Conservation (phyloP, 495 filamentous ascomycete genomes). For the Corynascus novoguineensis region DNA sequence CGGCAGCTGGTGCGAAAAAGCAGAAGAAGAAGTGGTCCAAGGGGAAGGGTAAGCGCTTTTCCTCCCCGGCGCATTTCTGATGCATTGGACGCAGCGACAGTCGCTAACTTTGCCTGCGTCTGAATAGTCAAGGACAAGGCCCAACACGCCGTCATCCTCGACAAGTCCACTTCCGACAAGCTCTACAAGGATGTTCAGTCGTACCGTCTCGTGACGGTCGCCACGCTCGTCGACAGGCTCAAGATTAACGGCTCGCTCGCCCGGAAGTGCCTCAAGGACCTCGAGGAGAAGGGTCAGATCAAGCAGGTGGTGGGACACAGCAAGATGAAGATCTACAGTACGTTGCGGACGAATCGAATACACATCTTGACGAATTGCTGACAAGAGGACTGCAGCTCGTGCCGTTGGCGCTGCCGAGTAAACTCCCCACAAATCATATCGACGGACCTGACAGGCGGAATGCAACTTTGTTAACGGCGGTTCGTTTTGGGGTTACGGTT, state of each 20-base stretch:
- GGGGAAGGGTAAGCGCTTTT: conserved; percentile 61
- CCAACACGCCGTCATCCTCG: conserved; percentile 84
- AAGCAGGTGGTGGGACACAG: conserved; percentile 97
- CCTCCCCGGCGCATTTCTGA: conserved; percentile 4
- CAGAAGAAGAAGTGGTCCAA: conserved; percentile 99
- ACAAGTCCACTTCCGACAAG: conserved; percentile 77
- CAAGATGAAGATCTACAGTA: conserved; percentile 98
- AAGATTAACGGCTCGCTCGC: conserved; percentile 99
- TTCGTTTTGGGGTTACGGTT: conserved; percentile 31
- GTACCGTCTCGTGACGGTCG: conserved; percentile 98
- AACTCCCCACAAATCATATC: conserved; percentile 31
- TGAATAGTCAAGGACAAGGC: conserved; percentile 98
- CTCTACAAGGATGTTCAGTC: conserved; percentile 99
- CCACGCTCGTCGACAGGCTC: conserved; percentile 95
- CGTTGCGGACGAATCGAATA: conserved; percentile 37
- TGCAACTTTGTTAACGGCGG: conserved; percentile 28
- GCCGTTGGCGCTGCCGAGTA: conserved; percentile 56
- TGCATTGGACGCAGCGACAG: conserved; percentile 3
- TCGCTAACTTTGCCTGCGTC: conserved; percentile 20
- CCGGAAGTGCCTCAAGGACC: conserved; percentile 78
- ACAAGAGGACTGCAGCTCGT: conserved; percentile 47
- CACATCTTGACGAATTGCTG: conserved; percentile 26
- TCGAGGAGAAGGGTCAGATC: conserved; percentile 97
- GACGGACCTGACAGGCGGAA: conserved; percentile 28
- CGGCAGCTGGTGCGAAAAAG: conserved; percentile 87